Evolutionary conservation across 176 grass and related monocot genomes (phyloP), one percentile per base, ranked within the genome.

Genomic region (Poa pratensis): DNA sequence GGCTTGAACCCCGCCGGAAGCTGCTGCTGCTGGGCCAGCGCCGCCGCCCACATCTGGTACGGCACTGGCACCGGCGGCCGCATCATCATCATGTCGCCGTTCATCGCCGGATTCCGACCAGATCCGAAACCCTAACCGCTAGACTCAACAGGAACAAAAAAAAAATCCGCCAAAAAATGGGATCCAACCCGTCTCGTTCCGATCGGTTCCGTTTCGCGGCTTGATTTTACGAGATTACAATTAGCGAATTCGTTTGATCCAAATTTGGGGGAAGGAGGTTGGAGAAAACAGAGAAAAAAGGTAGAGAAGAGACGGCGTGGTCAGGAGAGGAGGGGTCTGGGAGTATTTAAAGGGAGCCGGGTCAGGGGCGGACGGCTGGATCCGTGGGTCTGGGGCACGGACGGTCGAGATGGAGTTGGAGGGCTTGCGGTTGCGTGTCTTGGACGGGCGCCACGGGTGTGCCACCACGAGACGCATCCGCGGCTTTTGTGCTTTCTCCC

Each of bases 71-170:
- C 18, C 23, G 90, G 91, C 4, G 79, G 93, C 55, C 93, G 88
- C 87, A 51, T 18, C 71, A 50, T 19, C 30, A 95, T 84, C 96
- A 94, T 88, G 58, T 89, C 94, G 88, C 94, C 88, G 64, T 90
- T 92, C 89, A 95, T 99, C 80, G 80, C 67, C 48, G 84, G 55
- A 53, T 26, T 81, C 84, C 68, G 72, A 80, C 76, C 72, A 85
- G 82, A 93, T 84, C 91, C 82, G 88, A 91, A 95, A 91, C 90
- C 91, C 94, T 87, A 93, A 82, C 86, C 77, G 50, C 59, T 8
- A 10, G 9, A 37, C 65, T 1, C 32, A 70, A 70, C 12, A 80
- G 19, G 28, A 13, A 30, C 12, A 63, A 77, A 1, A 78, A 78
- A 86, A 65, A 64, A 64, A 3, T 30, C 15, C 62, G 5, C 27